These are phyloP conservation scores for Hyphodiscus sp. DNA, from an alignment of 2,329 filamentous ascomycete species.

Conservation along the genomic window DNA sequence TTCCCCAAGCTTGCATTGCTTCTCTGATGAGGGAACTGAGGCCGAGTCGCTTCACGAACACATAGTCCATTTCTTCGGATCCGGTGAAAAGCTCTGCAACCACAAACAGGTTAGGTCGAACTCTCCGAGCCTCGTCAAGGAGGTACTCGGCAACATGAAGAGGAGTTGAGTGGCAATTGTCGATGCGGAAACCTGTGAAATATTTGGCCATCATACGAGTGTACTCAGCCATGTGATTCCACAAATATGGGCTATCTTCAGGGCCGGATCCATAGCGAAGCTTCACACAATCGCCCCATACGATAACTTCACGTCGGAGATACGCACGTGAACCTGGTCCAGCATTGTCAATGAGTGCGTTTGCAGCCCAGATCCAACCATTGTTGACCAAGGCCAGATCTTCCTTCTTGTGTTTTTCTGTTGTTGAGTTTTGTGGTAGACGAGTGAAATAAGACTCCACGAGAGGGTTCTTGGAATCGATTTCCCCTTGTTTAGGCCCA, in stretches of 20 bases:
- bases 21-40: constrained; percentile 89
- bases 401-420: constrained; percentile 67
- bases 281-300: constrained; percentile 98
- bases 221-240: constrained; percentile 94
- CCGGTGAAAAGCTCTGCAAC: constrained; percentile 95
- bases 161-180: constrained; percentile 96
- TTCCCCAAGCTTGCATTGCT: constrained; percentile 98
- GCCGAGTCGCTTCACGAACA: constrained; percentile 89
- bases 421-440: constrained; percentile 70
- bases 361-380: constrained; percentile 97
- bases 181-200: constrained; percentile 91
- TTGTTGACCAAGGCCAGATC: constrained; percentile 87
- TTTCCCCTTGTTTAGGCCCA: constrained; percentile 77
- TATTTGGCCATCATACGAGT: constrained; percentile 89
- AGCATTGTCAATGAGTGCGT: constrained; percentile 89
- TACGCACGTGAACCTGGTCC: constrained; percentile 88
- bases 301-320: constrained; percentile 89
- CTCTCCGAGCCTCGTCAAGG: constrained; percentile 82
- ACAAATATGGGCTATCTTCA: constrained; percentile 85
- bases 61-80: constrained; percentile 90
- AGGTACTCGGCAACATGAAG: constrained; percentile 92
- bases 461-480: constrained; percentile 70
- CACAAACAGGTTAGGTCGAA: constrained; percentile 82
- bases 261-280: constrained; percentile 77
- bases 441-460: constrained; percentile 95